These are phyloP conservation scores for Russula foetens DNA, from an alignment of 768 basidiomycete genomes.

Conservation along the genomic window DNA sequence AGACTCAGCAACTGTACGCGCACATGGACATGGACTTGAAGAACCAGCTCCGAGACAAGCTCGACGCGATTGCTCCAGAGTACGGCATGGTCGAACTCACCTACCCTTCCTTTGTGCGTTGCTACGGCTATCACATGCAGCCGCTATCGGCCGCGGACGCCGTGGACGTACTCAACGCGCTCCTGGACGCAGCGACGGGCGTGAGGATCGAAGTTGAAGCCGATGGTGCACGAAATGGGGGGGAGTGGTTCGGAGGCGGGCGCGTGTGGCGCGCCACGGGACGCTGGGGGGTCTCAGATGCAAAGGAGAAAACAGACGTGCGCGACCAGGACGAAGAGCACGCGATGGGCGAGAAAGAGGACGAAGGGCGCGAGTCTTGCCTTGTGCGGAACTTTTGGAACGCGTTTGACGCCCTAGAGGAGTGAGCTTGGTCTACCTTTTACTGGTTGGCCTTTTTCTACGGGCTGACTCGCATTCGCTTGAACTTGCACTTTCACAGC, in stretches of 20 bases:
- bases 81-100: slow-evolving; percentile 90
- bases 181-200: slow-evolving; percentile 87
- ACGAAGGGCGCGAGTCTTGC: slow-evolving; percentile 54
- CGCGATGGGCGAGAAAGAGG: slow-evolving; percentile 32
- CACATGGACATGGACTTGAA: slow-evolving; percentile 98
- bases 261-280: slow-evolving; percentile 51
- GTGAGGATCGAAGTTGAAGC: slow-evolving; percentile 86
- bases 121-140: slow-evolving; percentile 82
- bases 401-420: slow-evolving; percentile 82
- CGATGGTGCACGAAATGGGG: slow-evolving; percentile 82
- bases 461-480: too few species aligned
- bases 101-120: slow-evolving; percentile 90
- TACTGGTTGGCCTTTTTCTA: background rate
- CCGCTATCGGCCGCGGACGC: slow-evolving; percentile 90
- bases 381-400: slow-evolving; percentile 94
- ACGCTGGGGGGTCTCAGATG: slow-evolving; percentile 21
- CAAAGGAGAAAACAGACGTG: slow-evolving; percentile 17
- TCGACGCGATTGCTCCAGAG: slow-evolving; percentile 86
- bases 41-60: slow-evolving; percentile 64
- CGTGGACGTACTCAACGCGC: slow-evolving; percentile 79
- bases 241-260: slow-evolving; percentile 93
- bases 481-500: slow-evolving; percentile 33
- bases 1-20: slow-evolving; percentile 87
- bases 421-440: slow-evolving; percentile 49
- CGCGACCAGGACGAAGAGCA: slow-evolving; percentile 22